Conservation (phyloP, 2,329 filamentous ascomycete species). For the Cordyceps farinosa region DNA sequence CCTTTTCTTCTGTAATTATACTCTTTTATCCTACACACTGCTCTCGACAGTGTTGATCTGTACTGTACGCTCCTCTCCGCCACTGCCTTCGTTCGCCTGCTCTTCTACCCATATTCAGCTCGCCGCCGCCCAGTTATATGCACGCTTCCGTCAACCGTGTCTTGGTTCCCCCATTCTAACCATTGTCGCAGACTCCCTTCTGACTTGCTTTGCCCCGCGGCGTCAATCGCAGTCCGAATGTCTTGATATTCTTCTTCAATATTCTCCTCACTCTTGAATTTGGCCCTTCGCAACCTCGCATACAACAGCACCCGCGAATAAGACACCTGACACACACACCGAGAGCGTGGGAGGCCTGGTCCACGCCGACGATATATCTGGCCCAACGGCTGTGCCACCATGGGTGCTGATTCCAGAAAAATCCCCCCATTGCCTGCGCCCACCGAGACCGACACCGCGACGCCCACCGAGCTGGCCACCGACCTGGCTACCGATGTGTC, state of each 20-base stretch:
- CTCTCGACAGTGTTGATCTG: background rate
- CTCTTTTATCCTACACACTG: background rate
- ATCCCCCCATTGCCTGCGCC: conserved; percentile 71
- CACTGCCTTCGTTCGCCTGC: background rate
- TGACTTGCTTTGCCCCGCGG: conserved; percentile 1
- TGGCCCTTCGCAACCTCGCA: background rate
- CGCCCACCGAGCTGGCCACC: conserved; percentile 62
- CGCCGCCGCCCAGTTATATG: background rate
- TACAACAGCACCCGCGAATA: background rate
- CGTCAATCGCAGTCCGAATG: conserved; percentile 13
- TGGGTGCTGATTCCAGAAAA: conserved; percentile 55
- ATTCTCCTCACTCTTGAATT: background rate
- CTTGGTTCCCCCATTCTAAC: background rate
- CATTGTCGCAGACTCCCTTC: conserved; percentile 10
- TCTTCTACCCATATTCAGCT: background rate
- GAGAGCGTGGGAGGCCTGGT: background rate
- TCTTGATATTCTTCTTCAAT: conserved; percentile 8
- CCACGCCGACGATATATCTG: conserved; percentile 7
- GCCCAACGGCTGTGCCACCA: conserved; percentile 32
- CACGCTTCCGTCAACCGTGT: conserved; percentile 2
- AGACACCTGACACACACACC: background rate
- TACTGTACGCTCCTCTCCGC: background rate
- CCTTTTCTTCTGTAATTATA: background rate
- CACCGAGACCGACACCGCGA: conserved; percentile 67
- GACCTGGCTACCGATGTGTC: conserved; percentile 68